phyloP scores from a whole-genome alignment of 257 asterid genomes.

The Solanum clarkiae region DNA sequence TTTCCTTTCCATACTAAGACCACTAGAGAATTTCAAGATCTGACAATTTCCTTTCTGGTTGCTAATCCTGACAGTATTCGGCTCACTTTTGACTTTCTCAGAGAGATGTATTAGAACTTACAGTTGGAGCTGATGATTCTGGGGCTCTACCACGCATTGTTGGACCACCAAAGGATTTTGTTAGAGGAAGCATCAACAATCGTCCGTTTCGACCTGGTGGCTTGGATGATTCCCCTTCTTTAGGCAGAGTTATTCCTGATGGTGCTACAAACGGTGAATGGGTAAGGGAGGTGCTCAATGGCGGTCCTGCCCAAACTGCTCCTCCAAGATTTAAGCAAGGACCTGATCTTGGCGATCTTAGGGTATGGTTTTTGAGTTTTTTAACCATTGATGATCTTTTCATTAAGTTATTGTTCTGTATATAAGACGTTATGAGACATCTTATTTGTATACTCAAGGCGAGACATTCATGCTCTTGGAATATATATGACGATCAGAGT shows the following conservation, averaged over 20 bases:
- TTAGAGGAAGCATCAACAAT: conserved; percentile 76
- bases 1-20: neutral
- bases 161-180: conserved; percentile 88
- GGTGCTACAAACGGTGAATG: conserved; percentile 83
- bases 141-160: conserved; percentile 82
- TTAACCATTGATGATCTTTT: neutral
- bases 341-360: conserved; percentile 66
- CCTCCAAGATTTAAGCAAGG: conserved; percentile 84
- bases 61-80: conserved; percentile 1
- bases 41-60: neutral
- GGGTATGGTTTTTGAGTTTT: conserved; percentile 27
- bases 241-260: conserved; percentile 59
- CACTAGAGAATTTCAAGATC: neutral
- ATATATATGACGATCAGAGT: conserved; percentile 26
- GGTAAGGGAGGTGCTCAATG: conserved; percentile 68
- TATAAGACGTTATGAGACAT: neutral
- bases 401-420: neutral
- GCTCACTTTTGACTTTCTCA: conserved; percentile 22
- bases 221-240: conserved; percentile 36
- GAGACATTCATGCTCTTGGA: conserved; percentile 61
- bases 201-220: conserved; percentile 98
- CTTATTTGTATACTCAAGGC: conserved; percentile 15
- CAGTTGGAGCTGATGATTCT: conserved; percentile 54
- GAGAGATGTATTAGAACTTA: conserved; percentile 71
- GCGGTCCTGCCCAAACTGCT: conserved; percentile 56